A percentile compares a stretch with the other conserved stretches of the same genome.
Evolutionary conservation across 805 yeast genomes (phyloP).

Genomic region (Kluyveromyces lactis): DNA sequence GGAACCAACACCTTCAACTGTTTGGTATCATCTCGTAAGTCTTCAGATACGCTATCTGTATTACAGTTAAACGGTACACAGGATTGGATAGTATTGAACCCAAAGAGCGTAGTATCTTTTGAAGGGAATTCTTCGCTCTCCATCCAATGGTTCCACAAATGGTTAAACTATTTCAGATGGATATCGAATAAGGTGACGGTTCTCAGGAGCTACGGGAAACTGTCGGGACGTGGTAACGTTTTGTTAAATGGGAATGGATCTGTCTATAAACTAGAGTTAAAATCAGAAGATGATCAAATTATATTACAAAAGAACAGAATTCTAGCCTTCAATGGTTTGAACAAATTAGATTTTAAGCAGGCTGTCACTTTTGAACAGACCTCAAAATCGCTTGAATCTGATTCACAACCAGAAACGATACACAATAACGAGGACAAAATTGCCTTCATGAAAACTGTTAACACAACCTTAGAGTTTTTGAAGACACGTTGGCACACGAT

Average conservation of each 20-base stretch:
- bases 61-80: conserved; percentile 17
- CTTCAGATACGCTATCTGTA: conserved; percentile 9
- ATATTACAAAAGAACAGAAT: conserved; percentile 23
- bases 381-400: background rate
- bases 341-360: conserved; percentile 19
- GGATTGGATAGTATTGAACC: conserved; percentile 27
- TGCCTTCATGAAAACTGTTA: background rate
- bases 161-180: conserved; percentile 3
- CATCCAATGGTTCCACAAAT: conserved; percentile 7
- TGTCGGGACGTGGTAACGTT: conserved; percentile 28
- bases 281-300: conserved; percentile 18
- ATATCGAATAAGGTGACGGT: conserved; percentile 8
- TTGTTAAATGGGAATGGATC: conserved; percentile 22
- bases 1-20: conserved; percentile 14
- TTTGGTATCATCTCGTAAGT: conserved; percentile 19
- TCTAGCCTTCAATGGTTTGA: conserved; percentile 26
- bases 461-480: background rate
- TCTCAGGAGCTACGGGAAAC: conserved; percentile 15
- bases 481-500: background rate
- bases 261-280: conserved; percentile 22
- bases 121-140: conserved; percentile 24
- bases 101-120: conserved; percentile 22
- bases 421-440: conserved; percentile 2
- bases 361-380: conserved; percentile 13
- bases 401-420: background rate